Conservation (phyloP, 495 filamentous ascomycete species). For the Endocarpon pusillum region DNA sequence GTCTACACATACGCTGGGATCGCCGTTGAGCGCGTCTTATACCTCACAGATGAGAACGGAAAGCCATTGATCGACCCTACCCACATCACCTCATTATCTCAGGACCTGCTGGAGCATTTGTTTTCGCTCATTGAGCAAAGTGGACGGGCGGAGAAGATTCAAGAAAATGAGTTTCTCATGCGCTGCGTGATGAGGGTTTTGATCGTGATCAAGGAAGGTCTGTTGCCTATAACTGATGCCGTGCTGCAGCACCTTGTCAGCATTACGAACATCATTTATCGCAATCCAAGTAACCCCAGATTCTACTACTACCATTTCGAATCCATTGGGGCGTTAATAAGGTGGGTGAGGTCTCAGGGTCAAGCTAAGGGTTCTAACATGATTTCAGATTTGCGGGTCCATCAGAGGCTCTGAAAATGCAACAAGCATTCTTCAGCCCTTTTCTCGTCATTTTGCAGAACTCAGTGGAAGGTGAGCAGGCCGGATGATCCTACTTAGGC, state of each 20-base stretch:
- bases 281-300: constrained; percentile 89
- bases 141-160: constrained; percentile 69
- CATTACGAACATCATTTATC: constrained; percentile 74
- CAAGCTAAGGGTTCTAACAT: neutral
- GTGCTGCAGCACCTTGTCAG: constrained; percentile 62
- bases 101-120: constrained; percentile 78
- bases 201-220: constrained; percentile 71
- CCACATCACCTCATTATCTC: constrained; percentile 61
- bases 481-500: constrained; percentile 1
- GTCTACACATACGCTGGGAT: constrained; percentile 96
- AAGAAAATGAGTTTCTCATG: constrained; percentile 99
- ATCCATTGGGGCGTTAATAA: constrained; percentile 81
- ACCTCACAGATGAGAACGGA: constrained; percentile 52
- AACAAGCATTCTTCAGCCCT: constrained; percentile 57
- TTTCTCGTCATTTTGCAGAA: constrained; percentile 60
- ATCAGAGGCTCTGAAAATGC: constrained; percentile 51
- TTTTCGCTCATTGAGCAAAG: constrained; percentile 78
- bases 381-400: constrained; percentile 46
- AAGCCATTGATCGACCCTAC: constrained; percentile 55
- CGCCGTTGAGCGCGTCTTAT: constrained; percentile 75
- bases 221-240: constrained; percentile 49
- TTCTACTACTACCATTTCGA: constrained; percentile 99
- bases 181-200: constrained; percentile 93
- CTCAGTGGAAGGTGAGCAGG: constrained; percentile 52
- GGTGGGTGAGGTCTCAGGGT: constrained; percentile 24